Conservation (phyloP, 306 rosid species). For the Purshia tridentata region DNA sequence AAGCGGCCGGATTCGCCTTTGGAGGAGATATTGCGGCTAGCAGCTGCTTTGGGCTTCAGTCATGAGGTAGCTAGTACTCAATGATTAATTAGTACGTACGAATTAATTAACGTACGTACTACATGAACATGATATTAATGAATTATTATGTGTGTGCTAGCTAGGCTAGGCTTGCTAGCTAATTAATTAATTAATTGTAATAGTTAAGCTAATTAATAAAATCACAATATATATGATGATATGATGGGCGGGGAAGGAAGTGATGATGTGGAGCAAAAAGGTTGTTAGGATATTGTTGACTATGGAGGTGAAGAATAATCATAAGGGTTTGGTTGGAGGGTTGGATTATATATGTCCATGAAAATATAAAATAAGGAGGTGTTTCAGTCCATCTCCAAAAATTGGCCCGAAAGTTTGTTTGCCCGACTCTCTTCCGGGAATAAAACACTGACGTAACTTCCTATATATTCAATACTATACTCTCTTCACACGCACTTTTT, state of each 20-base stretch:
- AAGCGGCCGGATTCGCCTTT: slow-evolving; percentile 15
- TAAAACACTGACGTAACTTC: slow-evolving; percentile 56
- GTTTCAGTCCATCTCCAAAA: slow-evolving; percentile 10
- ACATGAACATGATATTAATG: no score
- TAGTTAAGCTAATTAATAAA: no score
- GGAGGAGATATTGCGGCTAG: slow-evolving; percentile 20
- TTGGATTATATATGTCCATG: slow-evolving; percentile 46
- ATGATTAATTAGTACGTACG: slow-evolving; percentile 10
- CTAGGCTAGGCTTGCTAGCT: no score
- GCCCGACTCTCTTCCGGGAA: slow-evolving; percentile 58
- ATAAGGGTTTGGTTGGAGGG: slow-evolving; percentile 55
- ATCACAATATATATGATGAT: no score
- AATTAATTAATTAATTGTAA: no score
- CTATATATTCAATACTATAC: slow-evolving; percentile 3
- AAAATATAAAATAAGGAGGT: slow-evolving; percentile 5
- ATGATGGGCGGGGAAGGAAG: slow-evolving; percentile 18
- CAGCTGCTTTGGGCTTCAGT: slow-evolving; percentile 29
- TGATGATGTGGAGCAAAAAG: slow-evolving; percentile 35
- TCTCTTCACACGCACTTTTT: no score
- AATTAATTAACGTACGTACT: no score
- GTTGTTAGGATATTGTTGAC: slow-evolving; percentile 83
- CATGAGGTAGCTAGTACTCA: slow-evolving; percentile 71
- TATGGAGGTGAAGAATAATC: slow-evolving; percentile 55
- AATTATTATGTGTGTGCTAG: no score
- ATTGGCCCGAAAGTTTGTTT: slow-evolving; percentile 77